Evolutionary conservation across 306 rosid genomes (phyloP).

Genomic region (Lablab purpureus): DNA sequence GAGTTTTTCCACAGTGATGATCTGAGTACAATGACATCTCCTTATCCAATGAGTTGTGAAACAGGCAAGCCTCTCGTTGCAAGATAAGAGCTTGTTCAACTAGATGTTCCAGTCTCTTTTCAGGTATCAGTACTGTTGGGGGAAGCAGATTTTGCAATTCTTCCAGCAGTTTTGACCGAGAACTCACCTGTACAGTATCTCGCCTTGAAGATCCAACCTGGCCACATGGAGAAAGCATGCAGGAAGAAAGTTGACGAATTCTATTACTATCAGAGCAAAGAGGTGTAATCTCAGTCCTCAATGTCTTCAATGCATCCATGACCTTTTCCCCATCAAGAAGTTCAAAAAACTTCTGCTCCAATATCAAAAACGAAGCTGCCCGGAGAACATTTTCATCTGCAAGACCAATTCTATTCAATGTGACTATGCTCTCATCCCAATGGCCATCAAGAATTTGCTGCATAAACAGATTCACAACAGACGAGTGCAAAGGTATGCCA

Average conservation of each 20-base stretch:
- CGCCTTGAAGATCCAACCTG: conserved; percentile 50
- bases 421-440: conserved; percentile 77
- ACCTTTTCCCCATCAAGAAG: conserved; percentile 73
- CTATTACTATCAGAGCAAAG: conserved; percentile 62
- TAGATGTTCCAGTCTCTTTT: conserved; percentile 88
- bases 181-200: conserved; percentile 53
- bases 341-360: conserved; percentile 89
- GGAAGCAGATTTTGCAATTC: conserved; percentile 89
- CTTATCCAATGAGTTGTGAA: conserved; percentile 83
- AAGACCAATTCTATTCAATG: conserved; percentile 79
- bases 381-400: conserved; percentile 61
- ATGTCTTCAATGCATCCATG: conserved; percentile 80
- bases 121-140: conserved; percentile 84
- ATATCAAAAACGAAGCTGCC: conserved; percentile 75
- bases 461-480: conserved; percentile 70
- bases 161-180: conserved; percentile 73
- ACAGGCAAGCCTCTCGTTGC: conserved; percentile 82
- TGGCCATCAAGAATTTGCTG: conserved; percentile 80
- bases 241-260: conserved; percentile 81
- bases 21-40: conserved; percentile 90
- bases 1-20: conserved; percentile 90
- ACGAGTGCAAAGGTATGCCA: conserved; percentile 79
- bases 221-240: conserved; percentile 62
- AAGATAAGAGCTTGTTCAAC: conserved; percentile 91
- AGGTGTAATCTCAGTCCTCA: conserved; percentile 85